Evolutionary conservation across 2,329 filamentous ascomycete species (phyloP), one percentile per base, ranked within the genome.

Genomic region (Penicillium sp.): DNA sequence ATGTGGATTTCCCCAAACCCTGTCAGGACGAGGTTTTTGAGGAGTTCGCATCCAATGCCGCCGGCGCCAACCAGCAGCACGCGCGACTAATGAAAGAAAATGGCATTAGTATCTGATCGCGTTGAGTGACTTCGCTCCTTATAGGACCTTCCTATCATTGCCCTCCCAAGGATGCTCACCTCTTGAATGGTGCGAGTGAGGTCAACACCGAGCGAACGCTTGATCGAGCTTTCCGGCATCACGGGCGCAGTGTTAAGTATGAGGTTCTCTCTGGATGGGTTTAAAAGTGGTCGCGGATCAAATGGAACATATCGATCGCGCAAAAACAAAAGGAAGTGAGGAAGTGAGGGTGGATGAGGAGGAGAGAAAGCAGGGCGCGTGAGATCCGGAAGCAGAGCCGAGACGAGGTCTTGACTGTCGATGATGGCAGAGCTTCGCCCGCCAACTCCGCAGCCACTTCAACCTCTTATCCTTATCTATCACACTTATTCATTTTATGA

Each of bases 41-140:
- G 85, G 7, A 99, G 83, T 77, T 99, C 94, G 77, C 94, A 99
- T 66, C 94, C 94, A 70, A 99, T 99, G 59, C 94, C 94, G 59
- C 94, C 94, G 53, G 94, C 94, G 67, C 94, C 94, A 54, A 99
- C 93, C 81, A 99, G 91, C 55, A 99, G 82, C 51, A 97, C 88
- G 60, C 88, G 89, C 58, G 91, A 85, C 92, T 96, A 76, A 57
- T 61, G 54, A 8, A 26, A 25, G n/a, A 43, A 15, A 44, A n/a
- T 42, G 22, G 15, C 15, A 55, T 62, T 31, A 64, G 57, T 26
- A 50, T 35, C n/a, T 22, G 18, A 40, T 40, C 37, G 37, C 37
- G 4, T 40, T 22, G 8, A 40, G 22, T 22, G 8, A 6, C 5
- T 40, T 22, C 37, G 22, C 4, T 18, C 37, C 5, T 40, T 2